These are phyloP conservation scores for Colletotrichum aenigma DNA, from an alignment of 2,329 filamentous ascomycete species.

Conservation along the genomic window DNA sequence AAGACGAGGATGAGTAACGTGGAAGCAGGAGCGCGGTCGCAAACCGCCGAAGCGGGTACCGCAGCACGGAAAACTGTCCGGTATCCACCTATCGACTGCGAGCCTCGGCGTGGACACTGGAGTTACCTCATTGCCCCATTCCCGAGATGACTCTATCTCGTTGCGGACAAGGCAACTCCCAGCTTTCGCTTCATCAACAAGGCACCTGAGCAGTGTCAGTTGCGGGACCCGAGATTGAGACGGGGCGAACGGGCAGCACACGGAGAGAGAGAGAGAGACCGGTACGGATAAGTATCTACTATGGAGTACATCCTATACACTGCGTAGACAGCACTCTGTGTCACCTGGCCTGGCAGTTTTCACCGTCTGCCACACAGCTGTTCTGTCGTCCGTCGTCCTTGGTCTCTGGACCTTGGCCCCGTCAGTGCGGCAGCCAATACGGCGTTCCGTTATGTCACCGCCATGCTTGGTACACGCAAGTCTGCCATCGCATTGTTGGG, in stretches of 20 bases:
- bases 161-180: neutral
- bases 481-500: neutral
- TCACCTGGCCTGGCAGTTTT: neutral
- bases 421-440: conserved; percentile 6
- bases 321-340: neutral
- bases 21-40: neutral
- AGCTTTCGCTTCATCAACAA: neutral
- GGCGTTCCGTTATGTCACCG: conserved; percentile 1
- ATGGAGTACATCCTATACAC: no score
- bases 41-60: neutral
- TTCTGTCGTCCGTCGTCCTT: neutral
- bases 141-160: neutral
- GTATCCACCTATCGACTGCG: neutral
- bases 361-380: neutral
- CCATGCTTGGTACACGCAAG: neutral
- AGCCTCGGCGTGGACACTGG: neutral
- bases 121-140: neutral
- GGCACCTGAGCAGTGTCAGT: neutral
- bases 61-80: neutral
- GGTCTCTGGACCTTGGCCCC: neutral
- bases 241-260: neutral
- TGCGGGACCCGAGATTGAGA: neutral
- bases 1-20: neutral
- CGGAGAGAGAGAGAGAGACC: neutral
- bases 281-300: neutral